Evolutionary conservation across 805 yeast genomes (phyloP), one percentile per base, ranked within the genome.

Genomic region (Nadsonia fulvescens): DNA sequence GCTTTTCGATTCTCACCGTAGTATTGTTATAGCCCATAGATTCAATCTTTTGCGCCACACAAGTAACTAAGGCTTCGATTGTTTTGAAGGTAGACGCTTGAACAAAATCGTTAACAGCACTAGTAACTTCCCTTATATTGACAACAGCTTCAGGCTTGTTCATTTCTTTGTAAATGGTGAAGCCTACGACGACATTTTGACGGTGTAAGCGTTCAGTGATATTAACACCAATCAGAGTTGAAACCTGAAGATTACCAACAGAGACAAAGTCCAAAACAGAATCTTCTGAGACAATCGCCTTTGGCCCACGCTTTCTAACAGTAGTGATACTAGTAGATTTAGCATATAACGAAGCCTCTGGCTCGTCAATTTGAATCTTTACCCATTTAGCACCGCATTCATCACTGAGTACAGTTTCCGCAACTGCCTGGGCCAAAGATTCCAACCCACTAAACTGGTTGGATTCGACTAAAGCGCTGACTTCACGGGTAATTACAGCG

Each of bases 181-280:
- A 31, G 37, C 75, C 75, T 15, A 76, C 35, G 2, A 58, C 49
- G 5, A 89, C 78, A 23, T 70, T 70, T 51, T 89, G 99, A 37
- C 65, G 70, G 40, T 74, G 72, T 12, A 72, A 48, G 32, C 98
- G 58, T 46, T 89, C 99, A 51, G 82, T 78, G 2, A 82, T 74
- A 53, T 82, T 86, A 5, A 89, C 89, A 4, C 98, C 99, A 37
- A 89, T 76, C n/a, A 83, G 57, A 0, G 93, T 73, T 25, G 72
- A 57, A 10, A 79, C 49, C 25, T 60, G 57, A 18, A 83, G 47
- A 4, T 63, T 61, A 4, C 56, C 52, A 20, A 79, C 64, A 6
- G 39, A 28, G 2, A 63, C 40, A 2, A 47, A 34, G 29, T 54
- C 53, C 1, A 44, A 42, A 12, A 37, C 44, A 37, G 15, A 26